Evolutionary conservation across 805 yeast species (phyloP).

Genomic region (Nakazawaea ishiwadae): DNA sequence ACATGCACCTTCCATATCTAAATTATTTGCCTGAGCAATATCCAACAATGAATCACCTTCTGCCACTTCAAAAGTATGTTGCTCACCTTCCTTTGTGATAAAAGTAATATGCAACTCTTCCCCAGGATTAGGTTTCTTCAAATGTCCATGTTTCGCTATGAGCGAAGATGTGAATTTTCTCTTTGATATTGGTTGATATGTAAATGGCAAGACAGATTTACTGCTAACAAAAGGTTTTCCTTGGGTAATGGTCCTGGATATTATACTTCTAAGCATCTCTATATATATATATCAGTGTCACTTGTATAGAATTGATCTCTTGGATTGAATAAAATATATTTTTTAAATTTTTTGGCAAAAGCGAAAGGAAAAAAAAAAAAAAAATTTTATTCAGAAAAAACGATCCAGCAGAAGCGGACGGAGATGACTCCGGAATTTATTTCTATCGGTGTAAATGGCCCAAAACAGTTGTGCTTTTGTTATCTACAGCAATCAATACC

Average conservation of each 20-base stretch:
- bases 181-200: background rate
- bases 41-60: slow-evolving; percentile 91
- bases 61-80: slow-evolving; percentile 75
- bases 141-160: slow-evolving; percentile 63
- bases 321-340: no score
- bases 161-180: slow-evolving; percentile 1
- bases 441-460: no score
- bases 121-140: slow-evolving; percentile 88
- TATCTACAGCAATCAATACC: no score
- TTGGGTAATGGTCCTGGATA: background rate
- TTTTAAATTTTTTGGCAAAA: no score
- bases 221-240: background rate
- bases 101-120: slow-evolving; percentile 87
- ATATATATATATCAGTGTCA: no score
- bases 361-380: no score
- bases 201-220: background rate
- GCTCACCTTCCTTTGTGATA: slow-evolving; percentile 87
- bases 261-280: slow-evolving; percentile 5
- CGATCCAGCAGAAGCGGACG: no score
- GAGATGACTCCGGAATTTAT: no score
- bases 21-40: slow-evolving; percentile 87
- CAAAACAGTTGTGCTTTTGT: no score
- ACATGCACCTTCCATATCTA: slow-evolving; percentile 98
- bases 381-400: no score
- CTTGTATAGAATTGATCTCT: no score